phyloP scores from a whole-genome alignment of 805 yeast genomes.

The Hanseniaspora taiwanica region DNA sequence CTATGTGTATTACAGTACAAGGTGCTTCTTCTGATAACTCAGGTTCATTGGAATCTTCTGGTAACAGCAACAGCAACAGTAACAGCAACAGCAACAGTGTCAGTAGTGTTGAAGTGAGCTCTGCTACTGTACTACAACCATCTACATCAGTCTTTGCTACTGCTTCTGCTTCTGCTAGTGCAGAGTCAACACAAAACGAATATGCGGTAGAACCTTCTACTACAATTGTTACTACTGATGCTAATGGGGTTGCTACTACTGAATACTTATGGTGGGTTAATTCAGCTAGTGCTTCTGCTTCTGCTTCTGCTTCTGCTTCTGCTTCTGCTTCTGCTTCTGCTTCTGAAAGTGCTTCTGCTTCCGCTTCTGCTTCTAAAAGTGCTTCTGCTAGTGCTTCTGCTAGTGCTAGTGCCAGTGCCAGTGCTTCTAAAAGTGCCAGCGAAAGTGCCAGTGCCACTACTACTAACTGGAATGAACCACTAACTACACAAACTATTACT shows the following conservation, averaged over 20 bases:
- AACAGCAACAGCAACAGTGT: not conserved
- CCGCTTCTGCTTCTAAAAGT: not conserved
- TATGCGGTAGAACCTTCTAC: not conserved
- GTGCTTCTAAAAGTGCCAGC: not conserved
- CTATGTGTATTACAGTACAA: too few species aligned
- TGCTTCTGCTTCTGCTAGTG: constrained; percentile 1
- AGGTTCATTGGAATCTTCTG: not conserved
- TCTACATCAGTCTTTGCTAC: constrained; percentile 2
- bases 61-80: not conserved
- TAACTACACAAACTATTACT: constrained; percentile 3
- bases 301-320: constrained; percentile 2
- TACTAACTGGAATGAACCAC: constrained; percentile 1
- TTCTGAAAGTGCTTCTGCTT: not conserved
- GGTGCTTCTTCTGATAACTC: not conserved
- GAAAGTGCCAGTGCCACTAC: not conserved
- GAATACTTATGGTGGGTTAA: not conserved
- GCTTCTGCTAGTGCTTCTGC: constrained; percentile 1
- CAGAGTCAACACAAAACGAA: not conserved
- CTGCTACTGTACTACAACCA: not conserved
- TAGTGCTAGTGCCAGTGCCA: constrained; percentile 1
- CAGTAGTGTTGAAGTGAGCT: not conserved
- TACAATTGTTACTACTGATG: constrained; percentile 1
- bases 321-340: constrained; percentile 1
- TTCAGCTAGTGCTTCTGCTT: not conserved
- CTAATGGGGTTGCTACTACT: constrained; percentile 1